phyloP scores from a whole-genome alignment of 257 asterid species.

The Penstemon newberryi region DNA sequence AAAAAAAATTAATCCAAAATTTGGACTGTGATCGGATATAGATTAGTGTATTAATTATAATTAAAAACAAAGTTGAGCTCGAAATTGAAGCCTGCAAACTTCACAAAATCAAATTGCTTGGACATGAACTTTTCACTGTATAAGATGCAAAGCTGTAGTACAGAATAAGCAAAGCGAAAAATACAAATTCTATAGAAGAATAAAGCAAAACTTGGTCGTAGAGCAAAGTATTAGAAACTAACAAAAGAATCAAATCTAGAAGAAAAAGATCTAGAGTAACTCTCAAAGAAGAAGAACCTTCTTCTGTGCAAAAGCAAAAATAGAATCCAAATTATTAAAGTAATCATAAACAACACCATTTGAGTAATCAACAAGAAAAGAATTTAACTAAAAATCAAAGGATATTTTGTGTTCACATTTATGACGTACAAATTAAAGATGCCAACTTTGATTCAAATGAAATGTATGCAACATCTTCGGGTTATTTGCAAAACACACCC shows the following conservation, averaged over 20 bases:
- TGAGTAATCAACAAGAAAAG: slow-evolving; percentile 44
- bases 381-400: slow-evolving; percentile 25
- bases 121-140: slow-evolving; percentile 23
- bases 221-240: slow-evolving; percentile 41
- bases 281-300: slow-evolving; percentile 41
- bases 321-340: slow-evolving; percentile 29
- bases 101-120: not conserved
- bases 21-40: too few species aligned
- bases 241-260: slow-evolving; percentile 48
- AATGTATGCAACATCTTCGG: slow-evolving; percentile 6
- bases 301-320: slow-evolving; percentile 53
- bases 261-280: slow-evolving; percentile 25
- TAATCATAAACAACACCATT: slow-evolving; percentile 24
- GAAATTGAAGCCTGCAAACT: not conserved
- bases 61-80: not conserved
- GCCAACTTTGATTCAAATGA: slow-evolving; percentile 14
- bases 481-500: too few species aligned
- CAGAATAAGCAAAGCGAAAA: slow-evolving; percentile 27
- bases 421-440: slow-evolving; percentile 27
- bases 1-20: too few species aligned
- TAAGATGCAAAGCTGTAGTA: slow-evolving; percentile 33
- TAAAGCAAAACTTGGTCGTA: slow-evolving; percentile 43
- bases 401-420: slow-evolving; percentile 5
- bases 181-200: slow-evolving; percentile 35
- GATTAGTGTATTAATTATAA: too few species aligned